A percentile compares a stretch with the other conserved stretches of the same genome.
These are phyloP conservation scores for Ceratobasidium sp. DNA, from an alignment of 1,284 basidiomycete genomes.

Conservation along the genomic window DNA sequence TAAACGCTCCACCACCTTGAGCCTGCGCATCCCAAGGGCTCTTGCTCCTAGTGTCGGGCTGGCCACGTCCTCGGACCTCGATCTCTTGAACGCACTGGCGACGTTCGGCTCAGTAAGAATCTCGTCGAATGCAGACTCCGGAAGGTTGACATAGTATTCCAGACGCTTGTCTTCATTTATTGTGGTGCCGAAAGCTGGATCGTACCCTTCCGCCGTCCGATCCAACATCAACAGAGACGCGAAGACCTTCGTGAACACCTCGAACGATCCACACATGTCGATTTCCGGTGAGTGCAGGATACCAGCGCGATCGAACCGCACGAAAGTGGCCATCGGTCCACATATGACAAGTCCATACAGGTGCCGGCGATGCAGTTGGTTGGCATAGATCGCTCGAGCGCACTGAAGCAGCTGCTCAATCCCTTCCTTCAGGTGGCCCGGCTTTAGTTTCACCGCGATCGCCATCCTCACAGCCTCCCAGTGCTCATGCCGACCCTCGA, in stretches of 20 bases:
- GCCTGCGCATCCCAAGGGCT: neutral
- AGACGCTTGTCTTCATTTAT: neutral
- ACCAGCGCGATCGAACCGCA: slow-evolving; percentile 22
- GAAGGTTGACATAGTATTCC: slow-evolving; percentile 29
- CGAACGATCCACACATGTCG: neutral
- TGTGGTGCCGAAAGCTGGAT: slow-evolving; percentile 1
- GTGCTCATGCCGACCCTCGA: slow-evolving; percentile 4
- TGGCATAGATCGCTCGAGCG: slow-evolving; percentile 12
- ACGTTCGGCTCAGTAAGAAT: too few relatives aligned
- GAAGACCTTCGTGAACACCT: slow-evolving; percentile 7
- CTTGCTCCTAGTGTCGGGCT: too few relatives aligned
- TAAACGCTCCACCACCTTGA: slow-evolving; percentile 14
- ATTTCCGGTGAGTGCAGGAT: slow-evolving; percentile 29
- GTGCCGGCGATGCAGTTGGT: slow-evolving; percentile 32
- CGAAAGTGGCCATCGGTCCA: slow-evolving; percentile 8
- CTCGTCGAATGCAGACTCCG: slow-evolving; percentile 9
- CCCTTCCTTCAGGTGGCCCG: slow-evolving; percentile 2
- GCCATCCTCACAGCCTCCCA: slow-evolving; percentile 29
- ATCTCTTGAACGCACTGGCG: too few relatives aligned
- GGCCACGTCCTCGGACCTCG: too few relatives aligned
- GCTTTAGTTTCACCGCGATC: slow-evolving; percentile 2
- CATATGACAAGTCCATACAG: slow-evolving; percentile 19
- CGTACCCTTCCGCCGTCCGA: slow-evolving; percentile 3
- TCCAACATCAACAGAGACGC: slow-evolving; percentile 20
- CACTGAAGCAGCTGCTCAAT: slow-evolving; percentile 8